Evolutionary conservation across 768 basidiomycete genomes (phyloP), one percentile per base, ranked within the genome.

Genomic region (Lactarius pseudohatsudake): DNA sequence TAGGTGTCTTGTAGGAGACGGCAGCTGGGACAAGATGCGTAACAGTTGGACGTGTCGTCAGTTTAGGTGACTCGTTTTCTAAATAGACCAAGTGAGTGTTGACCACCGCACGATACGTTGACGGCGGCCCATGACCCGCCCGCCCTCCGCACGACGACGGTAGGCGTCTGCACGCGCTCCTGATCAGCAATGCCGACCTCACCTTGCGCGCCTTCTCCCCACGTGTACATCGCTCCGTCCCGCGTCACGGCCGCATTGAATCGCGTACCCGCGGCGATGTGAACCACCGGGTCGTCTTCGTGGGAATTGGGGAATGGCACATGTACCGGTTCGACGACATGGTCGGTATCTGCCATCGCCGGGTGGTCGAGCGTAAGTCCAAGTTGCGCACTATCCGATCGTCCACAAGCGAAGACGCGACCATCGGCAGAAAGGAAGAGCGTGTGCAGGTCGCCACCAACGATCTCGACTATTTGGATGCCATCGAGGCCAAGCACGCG

Each of bases 391-490:
- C 86, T 86, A 70, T 95, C 92, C 55, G 85, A 86, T 43, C 95
- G 87, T 3, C 96, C 96, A 72, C 89, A 91, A 1, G 88, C 92
- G 75, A 85, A 96, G 1, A 98, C 91, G 67, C 87, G 85, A 57
- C 96, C 96, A 38, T 85, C 82, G 45, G 84, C 82, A 13, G 95
- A 90, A 70, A 94, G 80, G 82, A 99, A 98, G 57, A 98, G 75
- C 0, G 94, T 87, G 74, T 99, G 95, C 71, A 97, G 91, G 64
- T 90, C 88, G 55, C 96, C 94, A 20, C 90, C 93, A 26, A 73
- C 81, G 69, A 98, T 92, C 74, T 92, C 85, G 26, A 87, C 78
- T 57, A 94, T 85, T 11, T 58, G 67, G 2, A 78, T 78, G 59
- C 85, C 87, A 58, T 84, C 87, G 3, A 94, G 82, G 7, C 83